phyloP scores from a whole-genome alignment of 2,329 filamentous ascomycete genomes.

The Emydomyces testavorans region DNA sequence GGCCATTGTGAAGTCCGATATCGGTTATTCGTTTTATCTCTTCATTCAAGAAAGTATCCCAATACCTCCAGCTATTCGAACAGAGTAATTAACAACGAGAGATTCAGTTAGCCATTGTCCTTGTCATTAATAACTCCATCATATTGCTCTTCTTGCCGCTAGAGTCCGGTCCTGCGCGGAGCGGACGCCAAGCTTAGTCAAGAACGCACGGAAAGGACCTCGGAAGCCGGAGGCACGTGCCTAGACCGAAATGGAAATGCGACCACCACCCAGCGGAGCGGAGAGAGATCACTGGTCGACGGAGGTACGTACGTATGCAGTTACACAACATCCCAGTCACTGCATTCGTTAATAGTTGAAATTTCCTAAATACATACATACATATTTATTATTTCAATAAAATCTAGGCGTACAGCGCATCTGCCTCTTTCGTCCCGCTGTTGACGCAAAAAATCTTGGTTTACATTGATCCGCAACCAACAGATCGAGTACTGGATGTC shows the following conservation, averaged over 20 bases:
- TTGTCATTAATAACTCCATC: too few species aligned
- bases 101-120: too few species aligned
- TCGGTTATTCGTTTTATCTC: too few species aligned
- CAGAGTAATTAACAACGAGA: too few species aligned
- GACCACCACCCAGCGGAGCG: neutral
- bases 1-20: too few species aligned
- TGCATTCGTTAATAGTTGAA: too few species aligned
- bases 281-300: slow-evolving; percentile 31
- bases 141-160: too few species aligned
- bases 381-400: too few species aligned
- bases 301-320: too few species aligned
- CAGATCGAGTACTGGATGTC: slow-evolving; percentile 50
- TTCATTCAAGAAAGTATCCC: too few species aligned
- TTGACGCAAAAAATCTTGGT: slow-evolving; percentile 47
- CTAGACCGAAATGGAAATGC: slow-evolving; percentile 2
- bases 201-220: neutral
- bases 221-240: neutral
- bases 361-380: neutral
- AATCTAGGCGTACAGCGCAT: slow-evolving; percentile 47
- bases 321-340: too few species aligned
- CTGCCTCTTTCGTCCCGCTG: slow-evolving; percentile 54
- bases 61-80: too few species aligned
- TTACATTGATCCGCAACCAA: slow-evolving; percentile 48
- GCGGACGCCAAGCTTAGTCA: slow-evolving; percentile 8
- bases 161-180: neutral